A percentile compares a stretch with the other conserved stretches of the same genome.
phyloP scores from a whole-genome alignment of 2,329 filamentous ascomycete genomes.

The Paramyrothecium roridum region DNA sequence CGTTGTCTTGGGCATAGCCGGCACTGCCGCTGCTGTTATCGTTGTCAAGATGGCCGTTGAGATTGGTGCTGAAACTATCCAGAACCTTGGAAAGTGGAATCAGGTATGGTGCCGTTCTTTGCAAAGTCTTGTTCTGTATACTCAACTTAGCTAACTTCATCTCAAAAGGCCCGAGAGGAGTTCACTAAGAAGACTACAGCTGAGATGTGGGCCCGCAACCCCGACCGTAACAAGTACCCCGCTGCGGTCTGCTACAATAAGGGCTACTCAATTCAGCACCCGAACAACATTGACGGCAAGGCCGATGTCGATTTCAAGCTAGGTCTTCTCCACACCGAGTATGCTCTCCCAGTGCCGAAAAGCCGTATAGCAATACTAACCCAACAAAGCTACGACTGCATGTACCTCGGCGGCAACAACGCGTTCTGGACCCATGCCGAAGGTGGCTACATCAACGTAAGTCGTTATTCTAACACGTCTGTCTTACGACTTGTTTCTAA shows the following conservation, averaged over 20 bases:
- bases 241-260: neutral
- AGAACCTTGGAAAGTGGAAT: neutral
- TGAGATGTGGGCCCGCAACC: neutral
- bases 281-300: neutral
- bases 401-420: neutral
- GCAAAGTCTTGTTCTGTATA: too few relatives aligned
- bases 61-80: neutral
- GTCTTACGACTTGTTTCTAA: neutral
- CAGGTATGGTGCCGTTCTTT: neutral
- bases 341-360: neutral
- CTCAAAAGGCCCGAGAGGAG: neutral
- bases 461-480: too few relatives aligned
- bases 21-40: neutral
- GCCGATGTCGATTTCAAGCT: neutral
- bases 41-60: neutral
- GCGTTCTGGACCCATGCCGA: neutral
- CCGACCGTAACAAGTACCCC: neutral
- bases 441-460: neutral
- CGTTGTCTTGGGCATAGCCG: neutral
- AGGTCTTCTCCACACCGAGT: neutral
- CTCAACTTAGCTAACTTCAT: neutral
- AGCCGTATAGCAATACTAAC: neutral
- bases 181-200: neutral
- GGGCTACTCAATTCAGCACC: neutral
- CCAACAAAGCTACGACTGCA: neutral